Evolutionary conservation across 2,329 filamentous ascomycete species (phyloP), one percentile per base, ranked within the genome.

Genomic region (Penicillium sp.): DNA sequence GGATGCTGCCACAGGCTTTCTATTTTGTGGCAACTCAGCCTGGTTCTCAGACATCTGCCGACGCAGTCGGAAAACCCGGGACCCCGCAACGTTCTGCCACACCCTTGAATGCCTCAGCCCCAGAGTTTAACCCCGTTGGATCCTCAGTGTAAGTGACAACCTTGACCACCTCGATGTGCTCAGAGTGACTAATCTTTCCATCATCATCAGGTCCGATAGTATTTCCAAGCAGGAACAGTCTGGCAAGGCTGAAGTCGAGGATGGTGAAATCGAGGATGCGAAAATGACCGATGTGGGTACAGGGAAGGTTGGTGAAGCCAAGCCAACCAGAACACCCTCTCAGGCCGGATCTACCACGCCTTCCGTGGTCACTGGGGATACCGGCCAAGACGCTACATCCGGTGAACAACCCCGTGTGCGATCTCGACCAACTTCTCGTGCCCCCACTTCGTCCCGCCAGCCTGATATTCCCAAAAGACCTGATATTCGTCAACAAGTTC

Each of bases 1-100:
- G 74, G 74, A 64, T 75, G 53, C 64, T 74, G 33, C 72, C 73
- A 7, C 72, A 75, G 49, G 69, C 69, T 3, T 76, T 76, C 56
- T 69, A 69, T 56, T 61, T 72, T 40, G 63, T 55, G n/a, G 47
- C 47, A 26, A 26, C 43, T n/a, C 53, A 52, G 33, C 46, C 60
- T 57, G 60, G 61, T 21, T 57, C 60, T 28, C 52, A 62, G 21
- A 45, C 50, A 9, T 50, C 60, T 7, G 49, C 42, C 1, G 63
- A 68, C 29, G 52, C 49, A 35, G 43, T 51, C 50, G 58, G 53
- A 19, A 70, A 65, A 48, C 12, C 62, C 21, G 57, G 58, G 17
- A 56, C 63, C 15, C 57, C 66, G 6, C 60, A 60, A 37, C 57
- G 60, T 9, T 66, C 68, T 26, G 61, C 69, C 2, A 65, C 66